Conservation (phyloP, 345 rosid species). For the Brassica cretica region DNA sequence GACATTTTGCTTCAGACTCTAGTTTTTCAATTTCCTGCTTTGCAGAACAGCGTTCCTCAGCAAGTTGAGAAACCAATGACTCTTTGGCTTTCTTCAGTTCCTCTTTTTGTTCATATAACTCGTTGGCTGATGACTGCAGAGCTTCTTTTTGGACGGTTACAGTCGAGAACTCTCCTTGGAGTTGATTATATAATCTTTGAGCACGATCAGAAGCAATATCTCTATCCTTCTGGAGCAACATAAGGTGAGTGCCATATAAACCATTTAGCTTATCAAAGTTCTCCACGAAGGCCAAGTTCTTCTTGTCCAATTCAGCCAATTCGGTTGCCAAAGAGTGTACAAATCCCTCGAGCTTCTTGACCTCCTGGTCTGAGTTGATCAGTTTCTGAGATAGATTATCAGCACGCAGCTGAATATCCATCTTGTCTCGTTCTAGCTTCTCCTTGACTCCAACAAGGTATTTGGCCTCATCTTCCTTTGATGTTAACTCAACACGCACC, state of each 20-base stretch:
- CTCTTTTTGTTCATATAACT: slow-evolving; percentile 46
- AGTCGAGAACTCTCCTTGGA: slow-evolving; percentile 53
- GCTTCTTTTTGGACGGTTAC: slow-evolving; percentile 55
- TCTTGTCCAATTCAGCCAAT: slow-evolving; percentile 60
- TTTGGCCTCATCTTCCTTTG: slow-evolving; percentile 63
- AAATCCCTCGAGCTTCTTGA: slow-evolving; percentile 54
- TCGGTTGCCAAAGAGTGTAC: slow-evolving; percentile 48
- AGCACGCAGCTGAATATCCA: slow-evolving; percentile 51
- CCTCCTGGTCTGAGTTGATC: slow-evolving; percentile 49
- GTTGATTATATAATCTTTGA: slow-evolving; percentile 51
- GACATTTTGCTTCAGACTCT: slow-evolving; percentile 66
- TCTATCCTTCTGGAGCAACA: slow-evolving; percentile 54
- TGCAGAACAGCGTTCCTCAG: slow-evolving; percentile 55
- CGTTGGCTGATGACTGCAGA: slow-evolving; percentile 46
- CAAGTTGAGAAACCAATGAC: slow-evolving; percentile 50
- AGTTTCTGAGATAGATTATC: slow-evolving; percentile 52
- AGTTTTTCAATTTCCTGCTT: slow-evolving; percentile 55
- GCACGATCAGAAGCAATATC: slow-evolving; percentile 50
- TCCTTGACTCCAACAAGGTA: slow-evolving; percentile 48
- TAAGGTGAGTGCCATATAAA: slow-evolving; percentile 51
- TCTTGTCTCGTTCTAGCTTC: slow-evolving; percentile 61
- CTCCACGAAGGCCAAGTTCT: slow-evolving; percentile 48
- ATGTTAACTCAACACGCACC: slow-evolving; percentile 47
- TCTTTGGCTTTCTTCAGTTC: slow-evolving; percentile 68
- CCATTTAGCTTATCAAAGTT: slow-evolving; percentile 62